phyloP scores from a whole-genome alignment of 225 moss, liverwort and hornwort species.

The Polytrichum commune region DNA sequence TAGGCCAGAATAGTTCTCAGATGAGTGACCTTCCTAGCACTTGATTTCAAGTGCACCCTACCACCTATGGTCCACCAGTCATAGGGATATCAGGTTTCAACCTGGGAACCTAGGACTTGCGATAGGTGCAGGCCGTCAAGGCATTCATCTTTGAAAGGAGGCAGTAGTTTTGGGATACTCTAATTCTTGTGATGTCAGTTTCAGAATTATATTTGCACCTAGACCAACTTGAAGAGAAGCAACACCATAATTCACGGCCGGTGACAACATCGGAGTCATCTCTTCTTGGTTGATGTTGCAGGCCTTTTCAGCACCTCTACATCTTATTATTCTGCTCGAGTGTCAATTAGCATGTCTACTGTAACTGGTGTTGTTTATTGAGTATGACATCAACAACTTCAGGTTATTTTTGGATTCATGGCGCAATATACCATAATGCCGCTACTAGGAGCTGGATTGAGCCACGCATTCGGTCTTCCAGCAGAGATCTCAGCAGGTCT shows the following conservation, averaged over 20 bases:
- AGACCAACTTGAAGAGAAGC: too few relatives aligned
- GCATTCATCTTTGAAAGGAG: too few relatives aligned
- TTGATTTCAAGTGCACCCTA: too few relatives aligned
- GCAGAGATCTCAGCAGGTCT: constrained; percentile 61
- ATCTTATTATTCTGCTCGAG: constrained; percentile 5
- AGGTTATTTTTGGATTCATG: constrained; percentile 65
- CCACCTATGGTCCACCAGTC: too few relatives aligned
- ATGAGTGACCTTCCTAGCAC: neutral
- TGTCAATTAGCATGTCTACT: constrained; percentile 2
- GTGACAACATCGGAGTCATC: too few relatives aligned
- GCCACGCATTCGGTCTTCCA: constrained; percentile 40
- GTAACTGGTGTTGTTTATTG: constrained; percentile 8
- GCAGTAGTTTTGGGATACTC: too few relatives aligned
- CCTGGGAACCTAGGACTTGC: too few relatives aligned
- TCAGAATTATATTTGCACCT: too few relatives aligned
- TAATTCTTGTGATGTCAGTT: too few relatives aligned
- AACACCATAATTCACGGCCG: too few relatives aligned
- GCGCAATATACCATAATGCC: constrained; percentile 67
- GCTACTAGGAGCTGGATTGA: constrained; percentile 46
- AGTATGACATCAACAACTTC: constrained; percentile 6
- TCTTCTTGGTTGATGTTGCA: neutral
- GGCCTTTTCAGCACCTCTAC: neutral
- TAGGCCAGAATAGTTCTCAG: neutral
- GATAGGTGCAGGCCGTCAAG: too few relatives aligned
- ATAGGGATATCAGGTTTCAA: too few relatives aligned